These are phyloP conservation scores for Cyclotella choctawhatcheeana DNA, from an alignment of 108 stramenopile species.

Conservation along the genomic window DNA sequence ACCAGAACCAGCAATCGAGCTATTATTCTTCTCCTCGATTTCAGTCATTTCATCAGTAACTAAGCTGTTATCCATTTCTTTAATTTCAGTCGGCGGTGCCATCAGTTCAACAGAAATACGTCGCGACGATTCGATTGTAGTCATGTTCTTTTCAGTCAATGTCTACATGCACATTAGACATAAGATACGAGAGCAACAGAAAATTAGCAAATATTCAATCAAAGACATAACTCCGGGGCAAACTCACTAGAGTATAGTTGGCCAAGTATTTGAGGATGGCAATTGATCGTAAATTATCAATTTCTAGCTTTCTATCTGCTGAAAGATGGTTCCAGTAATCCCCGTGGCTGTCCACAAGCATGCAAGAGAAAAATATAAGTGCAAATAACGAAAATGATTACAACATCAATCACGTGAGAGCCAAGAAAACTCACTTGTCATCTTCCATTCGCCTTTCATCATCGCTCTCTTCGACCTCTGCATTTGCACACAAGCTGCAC, in stretches of 20 bases:
- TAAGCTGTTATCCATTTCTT: too few species aligned
- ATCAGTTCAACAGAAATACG: background rate
- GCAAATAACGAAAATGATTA: background rate
- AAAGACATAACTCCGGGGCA: too few species aligned
- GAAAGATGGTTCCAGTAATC: constrained; percentile 22
- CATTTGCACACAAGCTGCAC: background rate
- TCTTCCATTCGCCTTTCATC: background rate
- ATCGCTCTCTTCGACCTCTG: background rate
- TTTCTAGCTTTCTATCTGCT: constrained; percentile 10
- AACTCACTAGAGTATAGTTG: constrained; percentile 30
- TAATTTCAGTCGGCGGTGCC: too few species aligned
- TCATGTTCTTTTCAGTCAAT: constrained; percentile 18
- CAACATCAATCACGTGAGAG: background rate
- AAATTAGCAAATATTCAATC: background rate
- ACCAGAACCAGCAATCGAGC: background rate
- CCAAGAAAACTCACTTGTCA: background rate
- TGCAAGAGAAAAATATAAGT: background rate
- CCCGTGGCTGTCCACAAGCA: background rate
- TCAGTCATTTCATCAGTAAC: too few species aligned
- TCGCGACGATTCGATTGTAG: background rate
- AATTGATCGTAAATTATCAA: constrained; percentile 30
- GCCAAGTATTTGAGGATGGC: constrained; percentile 18
- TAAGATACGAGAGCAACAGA: too few species aligned
- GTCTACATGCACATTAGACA: background rate
- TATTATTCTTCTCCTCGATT: background rate